Conservation (phyloP, 2,329 filamentous ascomycete genomes). For the Lasiodiplodia theobromae region DNA sequence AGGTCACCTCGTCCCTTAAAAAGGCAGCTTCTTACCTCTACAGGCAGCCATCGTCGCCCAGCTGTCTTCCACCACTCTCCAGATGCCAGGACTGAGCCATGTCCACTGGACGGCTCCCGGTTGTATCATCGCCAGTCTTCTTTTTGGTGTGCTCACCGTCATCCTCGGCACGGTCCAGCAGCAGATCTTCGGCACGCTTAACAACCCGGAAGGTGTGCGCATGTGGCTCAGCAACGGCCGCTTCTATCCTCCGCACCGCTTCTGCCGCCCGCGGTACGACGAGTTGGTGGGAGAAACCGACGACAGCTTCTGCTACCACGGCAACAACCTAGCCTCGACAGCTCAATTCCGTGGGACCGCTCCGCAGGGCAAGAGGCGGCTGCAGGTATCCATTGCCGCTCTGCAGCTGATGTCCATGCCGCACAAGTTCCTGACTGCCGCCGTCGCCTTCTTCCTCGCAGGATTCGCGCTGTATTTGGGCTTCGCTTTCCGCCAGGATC, state of each 20-base stretch:
- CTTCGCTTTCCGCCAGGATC: constrained; percentile 22
- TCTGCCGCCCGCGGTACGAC: constrained; percentile 13
- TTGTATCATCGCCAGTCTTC: constrained; percentile 15
- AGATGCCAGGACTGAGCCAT: constrained; percentile 18
- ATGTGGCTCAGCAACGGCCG: constrained; percentile 26
- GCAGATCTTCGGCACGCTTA: constrained; percentile 16
- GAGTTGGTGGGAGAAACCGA: neutral
- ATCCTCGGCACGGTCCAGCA: constrained; percentile 20
- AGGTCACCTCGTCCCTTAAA: neutral
- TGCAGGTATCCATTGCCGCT: constrained; percentile 21
- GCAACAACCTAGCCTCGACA: neutral
- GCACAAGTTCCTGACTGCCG: constrained; percentile 17
- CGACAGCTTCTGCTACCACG: neutral
- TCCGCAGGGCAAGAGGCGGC: neutral
- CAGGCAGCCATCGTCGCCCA: constrained; percentile 23
- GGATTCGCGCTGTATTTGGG: constrained; percentile 14
- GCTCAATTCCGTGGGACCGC: neutral
- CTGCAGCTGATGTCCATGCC: constrained; percentile 18
- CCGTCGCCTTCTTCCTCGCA: constrained; percentile 15
- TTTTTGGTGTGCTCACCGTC: constrained; percentile 23
- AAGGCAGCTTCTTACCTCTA: neutral
- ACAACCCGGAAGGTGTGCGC: constrained; percentile 16
- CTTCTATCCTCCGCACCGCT: constrained; percentile 14
- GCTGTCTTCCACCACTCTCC: constrained; percentile 20
- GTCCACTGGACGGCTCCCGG: constrained; percentile 15